Percentiles rank a stretch among this genome's conserved stretches.
Conservation (phyloP, 306 rosid species). For the Sicyos baderoa region DNA sequence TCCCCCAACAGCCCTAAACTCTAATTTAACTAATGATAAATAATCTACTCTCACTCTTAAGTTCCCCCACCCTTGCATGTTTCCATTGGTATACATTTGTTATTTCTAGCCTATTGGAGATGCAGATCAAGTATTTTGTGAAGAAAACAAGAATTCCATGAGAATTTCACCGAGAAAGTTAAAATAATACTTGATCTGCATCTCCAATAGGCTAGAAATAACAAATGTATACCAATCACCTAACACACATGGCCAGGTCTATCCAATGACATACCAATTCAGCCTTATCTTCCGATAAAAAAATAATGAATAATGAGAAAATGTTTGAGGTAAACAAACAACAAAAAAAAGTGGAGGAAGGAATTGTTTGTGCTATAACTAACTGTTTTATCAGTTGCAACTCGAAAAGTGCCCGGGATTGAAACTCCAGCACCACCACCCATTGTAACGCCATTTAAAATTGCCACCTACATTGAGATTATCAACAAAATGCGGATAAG, state of each 20-base stretch:
- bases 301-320: conserved; percentile 13
- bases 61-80: conserved; percentile 2
- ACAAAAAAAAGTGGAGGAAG: neutral
- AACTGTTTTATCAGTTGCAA: conserved; percentile 87
- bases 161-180: neutral
- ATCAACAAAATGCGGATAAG: conserved; percentile 18
- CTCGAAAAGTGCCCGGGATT: conserved; percentile 74
- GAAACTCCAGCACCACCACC: conserved; percentile 97
- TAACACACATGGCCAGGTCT: neutral
- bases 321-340: neutral
- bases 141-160: neutral
- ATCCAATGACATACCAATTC: neutral
- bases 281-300: neutral
- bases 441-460: conserved; percentile 86
- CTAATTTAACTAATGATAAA: neutral
- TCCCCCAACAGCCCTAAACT: neutral
- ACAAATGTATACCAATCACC: neutral
- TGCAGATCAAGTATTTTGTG: neutral
- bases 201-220: neutral
- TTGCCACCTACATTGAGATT: conserved; percentile 56
- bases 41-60: neutral
- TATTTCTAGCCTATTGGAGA: neutral
- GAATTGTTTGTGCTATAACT: conserved; percentile 20
- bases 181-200: neutral
- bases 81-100: neutral